phyloP scores from a whole-genome alignment of 306 rosid species.

The Spatholobus suberectus region DNA sequence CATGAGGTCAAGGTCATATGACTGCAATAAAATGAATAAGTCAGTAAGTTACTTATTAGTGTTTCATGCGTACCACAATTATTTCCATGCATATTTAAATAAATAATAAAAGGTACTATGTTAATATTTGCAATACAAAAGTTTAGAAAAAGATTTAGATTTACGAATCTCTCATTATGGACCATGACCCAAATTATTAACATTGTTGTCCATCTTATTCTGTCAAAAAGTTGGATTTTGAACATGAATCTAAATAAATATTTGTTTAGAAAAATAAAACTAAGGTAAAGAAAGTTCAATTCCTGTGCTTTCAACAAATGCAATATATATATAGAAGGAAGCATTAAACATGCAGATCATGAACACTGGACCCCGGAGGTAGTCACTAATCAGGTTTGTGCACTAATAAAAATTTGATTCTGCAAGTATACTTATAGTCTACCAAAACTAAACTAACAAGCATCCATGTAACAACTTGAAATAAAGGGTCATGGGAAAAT shows the following conservation, averaged over 20 bases:
- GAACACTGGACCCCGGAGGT: neutral
- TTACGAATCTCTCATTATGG: too few species aligned
- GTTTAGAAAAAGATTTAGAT: too few species aligned
- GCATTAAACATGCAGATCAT: neutral
- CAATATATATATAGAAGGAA: neutral
- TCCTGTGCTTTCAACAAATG: neutral
- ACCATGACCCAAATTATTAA: neutral
- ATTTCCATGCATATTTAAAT: too few species aligned
- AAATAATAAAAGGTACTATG: too few species aligned
- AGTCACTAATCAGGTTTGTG: neutral
- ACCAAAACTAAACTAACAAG: neutral
- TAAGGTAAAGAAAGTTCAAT: neutral
- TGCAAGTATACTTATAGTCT: neutral
- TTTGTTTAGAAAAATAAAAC: neutral
- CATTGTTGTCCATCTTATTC: neutral
- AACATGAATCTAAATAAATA: neutral
- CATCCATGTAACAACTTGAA: too few species aligned
- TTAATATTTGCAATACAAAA: too few species aligned
- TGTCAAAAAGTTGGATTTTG: neutral
- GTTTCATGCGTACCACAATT: too few species aligned
- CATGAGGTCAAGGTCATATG: neutral
- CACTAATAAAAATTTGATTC: neutral
- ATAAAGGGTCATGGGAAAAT: conserved; percentile 25
- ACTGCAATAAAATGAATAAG: neutral
- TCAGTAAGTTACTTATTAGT: neutral